Evolutionary conservation across 768 basidiomycete genomes (phyloP).

Genomic region (Chlorophyllum brunneum): DNA sequence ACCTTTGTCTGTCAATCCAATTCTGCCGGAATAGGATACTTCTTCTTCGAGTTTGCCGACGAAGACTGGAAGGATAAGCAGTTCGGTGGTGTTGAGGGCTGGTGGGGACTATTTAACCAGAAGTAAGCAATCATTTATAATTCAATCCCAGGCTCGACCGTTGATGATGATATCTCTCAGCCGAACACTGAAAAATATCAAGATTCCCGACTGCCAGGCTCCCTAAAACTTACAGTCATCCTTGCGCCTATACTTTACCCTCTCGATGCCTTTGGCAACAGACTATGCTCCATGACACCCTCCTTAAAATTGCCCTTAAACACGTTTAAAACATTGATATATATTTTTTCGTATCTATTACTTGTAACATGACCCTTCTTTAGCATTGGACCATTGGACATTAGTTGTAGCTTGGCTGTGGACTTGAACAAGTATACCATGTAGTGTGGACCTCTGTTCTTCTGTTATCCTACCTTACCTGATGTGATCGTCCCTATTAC

Average conservation of each 20-base stretch:
- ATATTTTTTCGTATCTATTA: too few relatives aligned
- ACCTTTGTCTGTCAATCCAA: constrained; percentile 88
- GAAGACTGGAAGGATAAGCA: constrained; percentile 74
- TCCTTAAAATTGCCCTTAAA: too few relatives aligned
- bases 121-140: constrained; percentile 27
- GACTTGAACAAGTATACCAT: too few relatives aligned
- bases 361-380: too few relatives aligned
- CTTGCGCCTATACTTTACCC: background rate
- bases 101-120: constrained; percentile 45
- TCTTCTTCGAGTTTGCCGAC: constrained; percentile 85
- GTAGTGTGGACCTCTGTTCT: too few relatives aligned
- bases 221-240: constrained; percentile 22
- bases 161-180: constrained; percentile 28
- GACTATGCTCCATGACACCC: background rate
- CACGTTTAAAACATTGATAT: too few relatives aligned
- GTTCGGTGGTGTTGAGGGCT: constrained; percentile 79
- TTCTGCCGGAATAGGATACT: constrained; percentile 75
- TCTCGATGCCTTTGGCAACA: background rate
- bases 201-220: constrained; percentile 54
- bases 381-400: too few relatives aligned
- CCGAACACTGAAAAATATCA: constrained; percentile 68
- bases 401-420: too few relatives aligned
- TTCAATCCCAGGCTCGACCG: background rate
- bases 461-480: too few relatives aligned
- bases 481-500: too few relatives aligned